A percentile compares a stretch with the other conserved stretches of the same genome.
Evolutionary conservation across 1,284 basidiomycete genomes (phyloP).

Genomic region (Volvariella volvacea): DNA sequence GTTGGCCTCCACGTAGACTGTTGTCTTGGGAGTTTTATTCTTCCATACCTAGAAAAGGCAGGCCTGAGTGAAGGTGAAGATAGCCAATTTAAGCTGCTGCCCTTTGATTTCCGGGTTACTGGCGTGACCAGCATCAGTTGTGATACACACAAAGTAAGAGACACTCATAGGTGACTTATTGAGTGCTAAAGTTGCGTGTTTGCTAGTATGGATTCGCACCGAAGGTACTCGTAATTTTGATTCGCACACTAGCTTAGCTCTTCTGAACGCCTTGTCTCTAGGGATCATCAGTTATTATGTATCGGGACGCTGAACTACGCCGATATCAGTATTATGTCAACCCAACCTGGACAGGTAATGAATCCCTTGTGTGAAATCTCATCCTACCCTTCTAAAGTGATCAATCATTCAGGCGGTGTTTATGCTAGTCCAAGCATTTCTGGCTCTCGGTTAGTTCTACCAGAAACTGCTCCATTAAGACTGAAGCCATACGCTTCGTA

Average conservation of each 20-base stretch:
- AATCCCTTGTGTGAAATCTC: conserved; percentile 6
- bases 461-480: background rate
- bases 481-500: conserved; percentile 19
- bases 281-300: conserved; percentile 95
- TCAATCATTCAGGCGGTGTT: conserved; percentile 49
- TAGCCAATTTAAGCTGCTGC: conserved; percentile 44
- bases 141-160: conserved; percentile 84
- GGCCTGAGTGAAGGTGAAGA: conserved; percentile 44
- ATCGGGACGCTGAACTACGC: conserved; percentile 67
- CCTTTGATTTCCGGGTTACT: conserved; percentile 85
- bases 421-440: conserved; percentile 85
- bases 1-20: conserved; percentile 92
- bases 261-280: conserved; percentile 25
- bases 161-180: conserved; percentile 1
- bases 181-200: background rate
- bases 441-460: conserved; percentile 73
- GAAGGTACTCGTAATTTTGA: conserved; percentile 42
- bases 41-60: conserved; percentile 76
- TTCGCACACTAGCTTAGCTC: background rate
- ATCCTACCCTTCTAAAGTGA: background rate
- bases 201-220: conserved; percentile 74
- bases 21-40: conserved; percentile 88
- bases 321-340: conserved; percentile 82
- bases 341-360: conserved; percentile 68
- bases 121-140: conserved; percentile 90